Evolutionary conservation across 116 monocot species (phyloP), one percentile per base, ranked within the genome.

Genomic region (Trichopus zeylanicus): DNA sequence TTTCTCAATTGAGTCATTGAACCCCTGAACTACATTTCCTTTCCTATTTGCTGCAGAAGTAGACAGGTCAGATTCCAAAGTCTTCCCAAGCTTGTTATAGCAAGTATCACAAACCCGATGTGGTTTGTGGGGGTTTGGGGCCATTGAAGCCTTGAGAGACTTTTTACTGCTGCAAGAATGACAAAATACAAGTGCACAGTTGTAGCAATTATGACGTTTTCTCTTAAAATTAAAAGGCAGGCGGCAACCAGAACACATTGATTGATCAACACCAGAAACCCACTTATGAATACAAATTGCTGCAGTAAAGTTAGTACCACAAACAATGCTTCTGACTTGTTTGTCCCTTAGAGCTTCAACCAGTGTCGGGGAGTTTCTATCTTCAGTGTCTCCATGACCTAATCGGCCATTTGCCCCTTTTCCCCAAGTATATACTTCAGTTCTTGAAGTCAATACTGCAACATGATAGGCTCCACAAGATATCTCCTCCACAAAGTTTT

Each of bases 371-470:
- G 57, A 52, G 64, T 63, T 91, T 70, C 77, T 74, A 68, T 97
- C 91, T 70, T 82, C 75, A 47, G 70, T 73, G 68, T 85, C 97
- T 39, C 97, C 97, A 64, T 97, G 97, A 46, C 97, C 97, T 62
- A 97, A 70, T 54, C 97, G 62, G 7, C 97, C 91, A 75, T 81
- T 84, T 66, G 91, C 91, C 25, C 97, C 97, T 72, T 91, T 97
- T 34, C 97, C 97, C 97, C 97, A 97, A 8, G 97, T 95, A 62
- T 95, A 95, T 29, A 95, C 90, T 67, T 95, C 95, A 51, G 84
- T 90, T 74, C 79, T 83, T 48, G 90, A 90, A 60, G 95, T 95
- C 72, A 95, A 57, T 27, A 84, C 87, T 18, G 95, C 95, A 49
- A 95, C 77, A 81, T 95, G 95, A 79, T 90, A 90, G 57, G 90